Conservation (phyloP, 768 basidiomycete genomes). For the Boletus rubroflammeus region DNA sequence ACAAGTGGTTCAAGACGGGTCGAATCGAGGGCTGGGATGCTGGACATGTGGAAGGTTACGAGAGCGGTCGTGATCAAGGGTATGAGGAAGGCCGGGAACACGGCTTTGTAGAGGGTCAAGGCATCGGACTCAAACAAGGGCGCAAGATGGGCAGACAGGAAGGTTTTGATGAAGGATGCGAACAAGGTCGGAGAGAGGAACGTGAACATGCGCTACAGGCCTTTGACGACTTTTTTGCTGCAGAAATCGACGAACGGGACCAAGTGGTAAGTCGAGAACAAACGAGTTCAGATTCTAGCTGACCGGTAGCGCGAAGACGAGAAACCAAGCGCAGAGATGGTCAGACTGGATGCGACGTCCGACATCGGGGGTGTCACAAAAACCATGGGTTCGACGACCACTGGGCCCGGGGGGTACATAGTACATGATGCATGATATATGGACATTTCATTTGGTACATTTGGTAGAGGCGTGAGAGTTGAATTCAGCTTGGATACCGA, state of each 20-base stretch:
- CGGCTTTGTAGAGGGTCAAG: constrained; percentile 37
- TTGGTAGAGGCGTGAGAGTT: constrained; percentile 6
- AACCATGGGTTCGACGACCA: constrained; percentile 23
- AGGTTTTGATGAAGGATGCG: constrained; percentile 34
- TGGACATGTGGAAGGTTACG: constrained; percentile 46
- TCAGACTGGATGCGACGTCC: constrained; percentile 28
- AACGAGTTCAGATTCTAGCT: not conserved
- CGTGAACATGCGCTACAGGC: constrained; percentile 51
- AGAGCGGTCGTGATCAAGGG: constrained; percentile 44
- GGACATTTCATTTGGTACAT: not conserved
- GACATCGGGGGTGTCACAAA: not conserved
- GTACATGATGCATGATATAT: not conserved
- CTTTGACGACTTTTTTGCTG: constrained; percentile 53
- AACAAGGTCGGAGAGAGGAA: constrained; percentile 46
- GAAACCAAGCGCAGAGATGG: constrained; percentile 25
- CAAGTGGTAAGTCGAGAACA: constrained; percentile 21
- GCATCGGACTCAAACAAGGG: constrained; percentile 35
- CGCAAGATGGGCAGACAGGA: constrained; percentile 28
- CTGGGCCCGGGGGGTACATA: constrained; percentile 13
- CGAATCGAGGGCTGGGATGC: constrained; percentile 42
- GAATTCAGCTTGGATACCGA: not conserved
- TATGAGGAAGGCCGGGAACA: constrained; percentile 38
- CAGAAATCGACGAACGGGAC: constrained; percentile 37
- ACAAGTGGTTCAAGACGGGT: constrained; percentile 45
- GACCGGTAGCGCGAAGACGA: constrained; percentile 16